Evolutionary conservation across 1,139 yeast genomes (phyloP).

Genomic region (Diutina ranongensis): DNA sequence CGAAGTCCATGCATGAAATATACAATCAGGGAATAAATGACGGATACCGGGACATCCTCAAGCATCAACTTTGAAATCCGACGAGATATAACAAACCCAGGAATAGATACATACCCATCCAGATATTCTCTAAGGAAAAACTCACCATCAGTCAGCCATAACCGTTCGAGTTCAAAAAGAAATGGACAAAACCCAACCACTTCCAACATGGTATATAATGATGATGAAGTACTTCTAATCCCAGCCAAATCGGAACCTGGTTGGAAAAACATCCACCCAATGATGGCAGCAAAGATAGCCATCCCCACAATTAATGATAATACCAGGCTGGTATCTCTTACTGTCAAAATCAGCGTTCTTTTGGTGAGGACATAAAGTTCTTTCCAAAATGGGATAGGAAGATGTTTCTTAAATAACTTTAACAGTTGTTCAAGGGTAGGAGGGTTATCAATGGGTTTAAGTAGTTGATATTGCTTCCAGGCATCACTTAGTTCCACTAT

Average conservation of each 20-base stretch:
- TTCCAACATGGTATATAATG: conserved; percentile 1
- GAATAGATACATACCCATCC: conserved; percentile 1
- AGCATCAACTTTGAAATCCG: neutral
- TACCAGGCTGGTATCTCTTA: neutral
- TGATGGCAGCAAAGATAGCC: neutral
- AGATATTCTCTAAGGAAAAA: conserved; percentile 1
- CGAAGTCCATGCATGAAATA: conserved; percentile 5
- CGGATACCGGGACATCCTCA: conserved; percentile 3
- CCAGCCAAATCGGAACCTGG: conserved; percentile 3
- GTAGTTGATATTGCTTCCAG: conserved; percentile 32
- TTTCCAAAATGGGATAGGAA: conserved; percentile 18
- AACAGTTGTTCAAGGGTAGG: conserved; percentile 15
- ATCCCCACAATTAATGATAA: neutral
- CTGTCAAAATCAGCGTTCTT: neutral
- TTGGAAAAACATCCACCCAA: conserved; percentile 3
- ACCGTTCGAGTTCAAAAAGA: conserved; percentile 1
- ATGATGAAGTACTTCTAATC: neutral
- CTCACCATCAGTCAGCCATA: conserved; percentile 1
- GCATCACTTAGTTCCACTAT: conserved; percentile 31
- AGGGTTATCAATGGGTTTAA: conserved; percentile 7
- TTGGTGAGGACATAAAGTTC: conserved; percentile 47
- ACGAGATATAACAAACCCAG: conserved; percentile 2
- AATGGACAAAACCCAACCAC: conserved; percentile 4
- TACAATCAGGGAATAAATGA: neutral
- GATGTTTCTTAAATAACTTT: conserved; percentile 15